These are phyloP conservation scores for Seiridium unicorne DNA, from an alignment of 2,329 filamentous ascomycete species.

Conservation along the genomic window DNA sequence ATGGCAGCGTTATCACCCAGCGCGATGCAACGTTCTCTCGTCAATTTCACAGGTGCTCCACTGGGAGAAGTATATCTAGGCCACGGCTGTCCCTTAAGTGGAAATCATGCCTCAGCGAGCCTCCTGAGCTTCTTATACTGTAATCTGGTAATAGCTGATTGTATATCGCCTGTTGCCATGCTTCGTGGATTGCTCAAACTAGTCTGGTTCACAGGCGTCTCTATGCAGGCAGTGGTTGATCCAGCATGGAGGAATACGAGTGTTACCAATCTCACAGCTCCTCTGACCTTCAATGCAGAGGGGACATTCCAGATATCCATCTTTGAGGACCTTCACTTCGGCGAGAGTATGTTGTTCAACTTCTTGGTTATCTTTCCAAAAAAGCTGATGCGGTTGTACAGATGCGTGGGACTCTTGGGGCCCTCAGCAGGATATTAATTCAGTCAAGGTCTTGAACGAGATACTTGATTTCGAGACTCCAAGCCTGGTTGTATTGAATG, in stretches of 20 bases:
- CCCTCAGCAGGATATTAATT: constrained; percentile 54
- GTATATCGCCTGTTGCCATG: not conserved
- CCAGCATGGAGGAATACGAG: not conserved
- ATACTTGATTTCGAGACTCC: constrained; percentile 57
- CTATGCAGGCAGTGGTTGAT: not conserved
- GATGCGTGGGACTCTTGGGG: constrained; percentile 45
- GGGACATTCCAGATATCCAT: constrained; percentile 55
- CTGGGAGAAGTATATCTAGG: too few species aligned
- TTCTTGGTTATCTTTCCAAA: not conserved
- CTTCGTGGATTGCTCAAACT: not conserved
- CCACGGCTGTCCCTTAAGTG: too few species aligned
- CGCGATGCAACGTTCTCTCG: too few species aligned
- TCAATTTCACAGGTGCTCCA: too few species aligned
- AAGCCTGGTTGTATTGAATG: constrained; percentile 66
- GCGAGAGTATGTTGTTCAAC: constrained; percentile 51
- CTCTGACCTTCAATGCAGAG: constrained; percentile 36
- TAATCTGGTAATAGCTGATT: not conserved
- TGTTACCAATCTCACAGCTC: not conserved
- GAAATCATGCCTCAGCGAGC: not conserved
- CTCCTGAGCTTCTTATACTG: not conserved
- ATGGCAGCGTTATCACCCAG: too few species aligned
- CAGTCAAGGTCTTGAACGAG: constrained; percentile 52
- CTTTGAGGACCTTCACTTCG: constrained; percentile 71
- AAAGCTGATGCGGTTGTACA: constrained; percentile 14
- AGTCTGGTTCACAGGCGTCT: not conserved